These are phyloP conservation scores for Jaminaea rosea DNA, from an alignment of 1,284 basidiomycete species.

Conservation along the genomic window DNA sequence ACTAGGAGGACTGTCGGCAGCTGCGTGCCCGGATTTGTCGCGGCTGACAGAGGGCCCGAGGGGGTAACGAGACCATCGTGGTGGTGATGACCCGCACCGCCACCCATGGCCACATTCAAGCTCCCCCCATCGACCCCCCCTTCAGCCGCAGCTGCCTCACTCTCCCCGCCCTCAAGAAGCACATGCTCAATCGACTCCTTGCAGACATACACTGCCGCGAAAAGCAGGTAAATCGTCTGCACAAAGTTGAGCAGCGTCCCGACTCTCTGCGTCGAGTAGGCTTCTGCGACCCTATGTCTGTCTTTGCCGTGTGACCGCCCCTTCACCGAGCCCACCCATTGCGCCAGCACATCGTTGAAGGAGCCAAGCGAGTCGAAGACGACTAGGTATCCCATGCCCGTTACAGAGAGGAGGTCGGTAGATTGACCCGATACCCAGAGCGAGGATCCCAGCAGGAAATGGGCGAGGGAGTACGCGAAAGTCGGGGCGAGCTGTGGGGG, in stretches of 20 bases:
- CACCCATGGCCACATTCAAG: neutral
- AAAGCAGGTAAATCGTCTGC: conserved; percentile 79
- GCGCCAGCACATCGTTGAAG: conserved; percentile 10
- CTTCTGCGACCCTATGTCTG: neutral
- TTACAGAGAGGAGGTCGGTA: conserved; percentile 73
- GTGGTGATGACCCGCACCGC: conserved; percentile 15
- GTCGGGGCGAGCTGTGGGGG: neutral
- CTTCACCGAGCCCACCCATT: neutral
- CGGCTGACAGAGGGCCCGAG: conserved; percentile 17
- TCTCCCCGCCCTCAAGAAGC: conserved; percentile 27
- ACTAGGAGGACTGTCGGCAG: conserved; percentile 7
- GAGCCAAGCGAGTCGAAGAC: conserved; percentile 69
- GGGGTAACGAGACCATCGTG: conserved; percentile 30
- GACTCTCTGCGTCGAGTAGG: conserved; percentile 52
- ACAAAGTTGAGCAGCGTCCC: conserved; percentile 74
- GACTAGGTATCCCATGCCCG: conserved; percentile 87
- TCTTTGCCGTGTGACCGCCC: neutral
- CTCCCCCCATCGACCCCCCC: neutral
- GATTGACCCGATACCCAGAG: conserved; percentile 89
- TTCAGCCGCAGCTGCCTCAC: neutral
- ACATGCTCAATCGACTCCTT: conserved; percentile 67
- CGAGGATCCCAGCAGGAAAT: conserved; percentile 53
- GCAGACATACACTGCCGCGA: conserved; percentile 80
- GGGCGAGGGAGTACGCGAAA: conserved; percentile 45
- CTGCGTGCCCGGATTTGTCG: conserved; percentile 26